Evolutionary conservation across 2,329 filamentous ascomycete species (phyloP).

Genomic region (Fusarium poae): DNA sequence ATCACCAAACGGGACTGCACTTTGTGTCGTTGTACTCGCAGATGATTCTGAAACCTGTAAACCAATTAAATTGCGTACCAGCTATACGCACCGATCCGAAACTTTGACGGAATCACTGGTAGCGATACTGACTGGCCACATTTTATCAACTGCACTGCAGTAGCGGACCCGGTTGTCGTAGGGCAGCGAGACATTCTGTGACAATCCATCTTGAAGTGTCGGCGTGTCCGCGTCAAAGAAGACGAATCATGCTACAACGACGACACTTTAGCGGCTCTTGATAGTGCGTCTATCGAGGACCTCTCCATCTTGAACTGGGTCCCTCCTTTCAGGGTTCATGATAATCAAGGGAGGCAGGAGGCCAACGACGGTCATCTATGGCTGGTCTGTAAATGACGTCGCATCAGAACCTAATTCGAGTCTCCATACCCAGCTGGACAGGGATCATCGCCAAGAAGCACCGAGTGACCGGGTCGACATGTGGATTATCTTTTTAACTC

Average conservation of each 20-base stretch:
- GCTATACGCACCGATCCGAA: conserved; percentile 19
- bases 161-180: conserved; percentile 19
- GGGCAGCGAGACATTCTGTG: conserved; percentile 27
- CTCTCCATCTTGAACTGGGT: conserved; percentile 2
- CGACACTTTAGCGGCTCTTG: conserved; percentile 16
- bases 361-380: conserved; percentile 22
- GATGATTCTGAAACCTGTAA: background rate
- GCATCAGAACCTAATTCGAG: conserved; percentile 32
- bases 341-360: conserved; percentile 24
- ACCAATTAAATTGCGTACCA: conserved; percentile 24
- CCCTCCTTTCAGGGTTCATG: conserved; percentile 17
- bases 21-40: conserved; percentile 20
- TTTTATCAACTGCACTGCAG: conserved; percentile 6
- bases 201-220: conserved; percentile 30
- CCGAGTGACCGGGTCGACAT: conserved; percentile 21
- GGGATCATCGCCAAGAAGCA: conserved; percentile 34
- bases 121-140: conserved; percentile 19
- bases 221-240: conserved; percentile 36
- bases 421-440: conserved; percentile 43
- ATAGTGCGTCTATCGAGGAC: conserved; percentile 10
- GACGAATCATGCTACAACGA: conserved; percentile 17
- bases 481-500: conserved; percentile 4
- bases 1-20: conserved; percentile 12
- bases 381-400: conserved; percentile 17
- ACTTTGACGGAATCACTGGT: conserved; percentile 25